Evolutionary conservation across 139 green algal species (phyloP), one percentile per base, ranked within the genome.

Genomic region (Chlamydomonas eustigma): DNA sequence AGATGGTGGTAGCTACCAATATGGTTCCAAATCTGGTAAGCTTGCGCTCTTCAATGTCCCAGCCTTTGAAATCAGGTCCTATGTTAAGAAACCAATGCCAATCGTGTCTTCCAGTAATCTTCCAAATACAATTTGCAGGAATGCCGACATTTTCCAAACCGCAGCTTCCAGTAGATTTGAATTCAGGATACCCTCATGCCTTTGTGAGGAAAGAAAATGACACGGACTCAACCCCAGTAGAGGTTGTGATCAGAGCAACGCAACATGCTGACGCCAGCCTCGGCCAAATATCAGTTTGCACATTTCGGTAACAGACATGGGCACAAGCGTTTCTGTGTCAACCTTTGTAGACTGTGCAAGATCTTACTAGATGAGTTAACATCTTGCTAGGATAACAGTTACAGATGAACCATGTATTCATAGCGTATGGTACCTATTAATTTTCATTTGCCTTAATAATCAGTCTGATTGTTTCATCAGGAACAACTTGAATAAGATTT

Each of bases 401-500:
- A 28, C 12, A 58, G 44, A 12, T 58, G 18, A 28, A 18, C 44
- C 44, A 58, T 58, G 44, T 12, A 18, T 58, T 58, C 12, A 12
- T 58, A 18, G 12, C 18, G 44, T 58, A 18, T 58, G n/a, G n/a
- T n/a, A n/a, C n/a, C n/a, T n/a, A n/a, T n/a, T n/a, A n/a, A n/a
- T n/a, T n/a, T n/a, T n/a, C n/a, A n/a, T n/a, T n/a, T n/a, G n/a
- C n/a, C n/a, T n/a, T n/a, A n/a, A n/a, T n/a, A n/a, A n/a, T n/a
- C n/a, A n/a, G n/a, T n/a, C n/a, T n/a, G n/a, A n/a, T n/a, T n/a
- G n/a, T n/a, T n/a, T n/a, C n/a, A n/a, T n/a, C 69, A 67, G 71
- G 30, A 78, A 78, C 51, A 78, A 78, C 51, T 52, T 78, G 4
- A 78, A 78, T 52, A 78, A 78, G 73, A 32, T 78, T 2, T 22